Evolutionary conservation across 768 basidiomycete species (phyloP), one percentile per base, ranked within the genome.

Genomic region (Mycena albidolilacea): DNA sequence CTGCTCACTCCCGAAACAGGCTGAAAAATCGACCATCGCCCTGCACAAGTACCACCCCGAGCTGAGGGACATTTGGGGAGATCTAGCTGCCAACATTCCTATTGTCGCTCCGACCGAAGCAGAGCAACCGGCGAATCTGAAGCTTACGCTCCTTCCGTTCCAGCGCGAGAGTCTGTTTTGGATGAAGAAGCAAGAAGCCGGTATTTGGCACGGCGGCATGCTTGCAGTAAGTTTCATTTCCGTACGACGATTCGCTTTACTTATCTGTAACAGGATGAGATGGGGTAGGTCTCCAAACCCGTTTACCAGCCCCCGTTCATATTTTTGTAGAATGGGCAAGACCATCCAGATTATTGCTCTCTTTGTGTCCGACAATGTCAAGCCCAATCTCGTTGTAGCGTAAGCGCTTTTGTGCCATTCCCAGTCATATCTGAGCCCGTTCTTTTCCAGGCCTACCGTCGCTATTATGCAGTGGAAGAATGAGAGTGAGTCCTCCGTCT

Each of bases 271-370:
- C 70, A 94, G 93, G 95, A 96, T 76, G 95, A 96, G 82, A 96
- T 96, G 95, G 96, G 96, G 95, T 92, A 87, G 82, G 88, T 77
- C 48, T 37, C 48, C 17, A 10, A 15, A 12, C 39, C 19, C 6
- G 3, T 43, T 48, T 60, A 64, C 30, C 41, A 23, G 41, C n/a
- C 54, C 21, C 21, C 39, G 3, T 39, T 38, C n/a, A 37, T 67
- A 44, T 12, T 61, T 46, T 63, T 54, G 17, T 74, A 93, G 94
- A 21, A 96, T 97, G 95, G 94, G 94, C 15, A 96, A 97, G 82
- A 99, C 97, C 0, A 99, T 99, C 71, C 98, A 99, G 80, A 96
- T 97, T 75, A 97, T 99, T 62, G 89, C 97, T 0, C 87, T 99
- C 48, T 87, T 99, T 46, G 90, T 97, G 6, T 90, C 93, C 1